Evolutionary conservation across 2,329 filamentous ascomycete species (phyloP), one percentile per base, ranked within the genome.

Genomic region (Pseudopithomyces chartarum): DNA sequence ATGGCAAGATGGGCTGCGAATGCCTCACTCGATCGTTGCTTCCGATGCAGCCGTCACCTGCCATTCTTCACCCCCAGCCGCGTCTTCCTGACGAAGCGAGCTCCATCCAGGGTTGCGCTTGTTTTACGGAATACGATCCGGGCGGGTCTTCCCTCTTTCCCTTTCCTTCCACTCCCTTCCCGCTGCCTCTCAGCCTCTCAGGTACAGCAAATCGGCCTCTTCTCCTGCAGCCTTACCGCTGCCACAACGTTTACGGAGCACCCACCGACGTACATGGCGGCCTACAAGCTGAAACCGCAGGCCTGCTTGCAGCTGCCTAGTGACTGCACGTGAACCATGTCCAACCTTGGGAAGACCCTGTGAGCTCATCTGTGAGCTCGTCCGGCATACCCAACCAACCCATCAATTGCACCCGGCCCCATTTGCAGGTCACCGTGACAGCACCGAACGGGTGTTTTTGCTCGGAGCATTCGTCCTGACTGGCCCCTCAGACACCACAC

Each of bases 121-220:
- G 44, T 29, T 39, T 36, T 7, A 39, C 29, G n/a, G 36, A 38
- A 34, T 17, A 29, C n/a, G 45, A 19, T 36, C 46, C 46, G 45
- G 52, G 15, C 43, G 52, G 44, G 11, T 38, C 52, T 45, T 45
- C 52, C 46, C n/a, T n/a, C n/a, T n/a, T n/a, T n/a, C n/a, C n/a
- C n/a, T n/a, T n/a, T n/a, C n/a, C n/a, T n/a, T n/a, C n/a, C n/a
- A n/a, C n/a, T n/a, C n/a, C n/a, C 23, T 34, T 34, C 44, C 20
- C 32, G 19, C 17, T n/a, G 13, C 20, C 33, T 33, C 52, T 47
- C 43, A 54, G 13, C 20, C 33, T 33, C 52, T 47, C 43, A 54
- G 11, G 38, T 40, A 40, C 23, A 45, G 39, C 19, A 26, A 15
- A n/a, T 22, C 26, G 39, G 26, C 19, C 26, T 20, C 34, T 32